A percentile compares a stretch with the other conserved stretches of the same genome.
These are phyloP conservation scores for Pleurotus platypus DNA, from an alignment of 768 basidiomycete species.

Conservation along the genomic window DNA sequence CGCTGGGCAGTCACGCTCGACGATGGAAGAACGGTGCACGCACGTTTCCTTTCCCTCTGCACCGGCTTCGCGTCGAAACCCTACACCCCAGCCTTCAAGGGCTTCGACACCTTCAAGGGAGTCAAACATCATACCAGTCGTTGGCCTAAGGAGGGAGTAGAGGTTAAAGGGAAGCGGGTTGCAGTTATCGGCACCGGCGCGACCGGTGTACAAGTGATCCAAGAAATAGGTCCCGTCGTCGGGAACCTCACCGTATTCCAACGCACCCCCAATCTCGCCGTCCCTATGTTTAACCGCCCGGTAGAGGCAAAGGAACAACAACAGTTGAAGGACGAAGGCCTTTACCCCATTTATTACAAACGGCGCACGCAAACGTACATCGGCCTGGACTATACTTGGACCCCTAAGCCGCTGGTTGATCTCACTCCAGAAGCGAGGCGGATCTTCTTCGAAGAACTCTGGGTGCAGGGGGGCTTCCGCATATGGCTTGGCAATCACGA, in stretches of 20 bases:
- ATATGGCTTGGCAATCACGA: constrained; percentile 15
- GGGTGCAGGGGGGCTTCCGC: constrained; percentile 18
- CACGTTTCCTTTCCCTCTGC: constrained; percentile 19
- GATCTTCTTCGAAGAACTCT: constrained; percentile 17
- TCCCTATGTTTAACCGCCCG: constrained; percentile 55
- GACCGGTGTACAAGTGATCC: constrained; percentile 23
- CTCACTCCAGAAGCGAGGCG: constrained; percentile 18
- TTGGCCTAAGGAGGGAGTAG: constrained; percentile 19
- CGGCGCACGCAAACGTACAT: constrained; percentile 17
- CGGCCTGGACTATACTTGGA: constrained; percentile 14
- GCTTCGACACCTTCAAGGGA: constrained; percentile 21
- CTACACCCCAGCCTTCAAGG: constrained; percentile 16
- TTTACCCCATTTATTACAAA: constrained; percentile 16
- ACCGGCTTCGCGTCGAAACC: constrained; percentile 21
- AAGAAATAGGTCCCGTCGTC: constrained; percentile 17
- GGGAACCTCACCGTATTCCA: constrained; percentile 23
- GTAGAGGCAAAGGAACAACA: constrained; percentile 38
- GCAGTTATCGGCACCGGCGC: constrained; percentile 24
- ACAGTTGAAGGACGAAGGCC: constrained; percentile 12
- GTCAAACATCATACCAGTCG: constrained; percentile 17
- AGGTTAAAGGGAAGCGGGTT: constrained; percentile 19
- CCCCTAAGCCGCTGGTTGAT: constrained; percentile 11
- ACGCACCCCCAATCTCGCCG: constrained; percentile 39
- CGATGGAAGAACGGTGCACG: constrained; percentile 11
- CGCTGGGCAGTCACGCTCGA: constrained; percentile 20